phyloP scores from a whole-genome alignment of 495 filamentous ascomycete species.

The Tuber calosporum region DNA sequence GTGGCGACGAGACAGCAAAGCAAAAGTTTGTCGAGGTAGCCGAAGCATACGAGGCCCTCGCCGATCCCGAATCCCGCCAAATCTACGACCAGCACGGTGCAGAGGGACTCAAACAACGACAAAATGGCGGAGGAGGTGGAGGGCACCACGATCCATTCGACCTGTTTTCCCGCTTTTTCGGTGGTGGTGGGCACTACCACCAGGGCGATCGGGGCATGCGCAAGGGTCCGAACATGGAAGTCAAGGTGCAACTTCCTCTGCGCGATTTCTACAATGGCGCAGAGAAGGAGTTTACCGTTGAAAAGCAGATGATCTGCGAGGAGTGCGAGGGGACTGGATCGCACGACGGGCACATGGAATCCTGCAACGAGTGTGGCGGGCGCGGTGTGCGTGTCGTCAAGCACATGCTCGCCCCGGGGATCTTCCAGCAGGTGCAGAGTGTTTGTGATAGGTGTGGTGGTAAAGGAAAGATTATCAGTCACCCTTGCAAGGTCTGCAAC shows the following conservation, averaged over 20 bases:
- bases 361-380: conserved; percentile 67
- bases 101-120: conserved; percentile 78
- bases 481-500: conserved; percentile 73
- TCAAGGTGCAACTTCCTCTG: conserved; percentile 72
- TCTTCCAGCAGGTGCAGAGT: conserved; percentile 94
- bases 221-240: conserved; percentile 82
- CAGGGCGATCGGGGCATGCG: conserved; percentile 64
- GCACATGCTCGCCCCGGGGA: conserved; percentile 87
- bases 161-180: conserved; percentile 96
- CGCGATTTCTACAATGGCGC: conserved; percentile 89
- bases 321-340: conserved; percentile 81
- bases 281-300: conserved; percentile 74
- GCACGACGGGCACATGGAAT: conserved; percentile 71
- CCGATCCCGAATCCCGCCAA: conserved; percentile 67
- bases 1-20: conserved; percentile 68
- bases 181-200: conserved; percentile 67
- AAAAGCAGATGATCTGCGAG: conserved; percentile 93
- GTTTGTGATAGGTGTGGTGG: conserved; percentile 81
- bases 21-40: conserved; percentile 92
- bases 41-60: conserved; percentile 92
- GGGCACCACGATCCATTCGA: conserved; percentile 86
- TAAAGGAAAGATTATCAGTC: conserved; percentile 77
- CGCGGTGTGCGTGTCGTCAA: conserved; percentile 72
- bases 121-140: conserved; percentile 55
- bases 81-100: conserved; percentile 97